Evolutionary conservation across 2,329 filamentous ascomycete genomes (phyloP), one percentile per base, ranked within the genome.

Genomic region (Claviceps sp.): DNA sequence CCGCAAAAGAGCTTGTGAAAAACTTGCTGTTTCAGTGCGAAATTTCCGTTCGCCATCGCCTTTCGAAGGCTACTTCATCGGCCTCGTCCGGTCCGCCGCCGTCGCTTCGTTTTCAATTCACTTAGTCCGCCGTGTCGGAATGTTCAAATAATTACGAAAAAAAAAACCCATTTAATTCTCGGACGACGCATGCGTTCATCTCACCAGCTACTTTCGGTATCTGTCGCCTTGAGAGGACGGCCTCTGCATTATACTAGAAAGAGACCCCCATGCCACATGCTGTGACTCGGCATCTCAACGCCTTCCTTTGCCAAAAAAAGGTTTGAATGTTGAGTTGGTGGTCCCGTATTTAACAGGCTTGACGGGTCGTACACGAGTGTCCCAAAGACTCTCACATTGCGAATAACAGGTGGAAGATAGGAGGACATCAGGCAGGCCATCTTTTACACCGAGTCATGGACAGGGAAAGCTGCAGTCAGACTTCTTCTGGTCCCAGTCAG

Each of bases 401-500:
- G 41, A 22, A 42, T 17, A 42, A 42, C 3, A 13, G 19, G 7
- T 10, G 30, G 39, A 17, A 17, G n/a, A 17, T 3, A 41, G 39
- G 0, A 16, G 41, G 19, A 24, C 19, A 11, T 19, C 11, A 19
- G 7, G 22, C 17, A 22, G 13, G 41, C 19, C 7, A 45, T n/a
- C 17, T 5, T n/a, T 17, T 44, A 34, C 16, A 8, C 43, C 50
- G 52, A 49, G 48, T 54, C 22, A 68, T 68, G 65, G 65, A 68
- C 19, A 59, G 63, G 39, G 65, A 68, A 48, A 59, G 52, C 52
- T 57, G 59, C 52, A 59, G 59, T 44, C 59, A 61, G 38, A 64
- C 62, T 50, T 63, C 60, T 42, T 62, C 56, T 37, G 61, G 56
- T 17, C 58, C 55, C 45, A 67, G 59, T 52, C 64, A 62, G 46